A percentile compares a stretch with the other conserved stretches of the same genome.
Evolutionary conservation across 2,329 filamentous ascomycete genomes (phyloP).

Genomic region (Neopestalotiopsis sp.): DNA sequence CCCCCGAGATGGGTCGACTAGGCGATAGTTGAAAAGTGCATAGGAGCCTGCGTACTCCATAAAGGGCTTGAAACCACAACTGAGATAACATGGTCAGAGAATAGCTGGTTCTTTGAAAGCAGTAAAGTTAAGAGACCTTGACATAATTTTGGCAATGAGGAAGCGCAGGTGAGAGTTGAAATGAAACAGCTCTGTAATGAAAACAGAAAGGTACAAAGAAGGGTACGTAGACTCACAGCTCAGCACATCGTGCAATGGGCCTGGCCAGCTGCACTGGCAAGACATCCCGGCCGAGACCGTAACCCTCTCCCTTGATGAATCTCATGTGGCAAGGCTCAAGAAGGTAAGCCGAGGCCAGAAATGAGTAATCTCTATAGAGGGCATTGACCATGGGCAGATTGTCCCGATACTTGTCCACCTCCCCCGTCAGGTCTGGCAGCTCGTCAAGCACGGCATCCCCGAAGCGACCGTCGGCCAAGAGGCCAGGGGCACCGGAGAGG

Average conservation of each 20-base stretch:
- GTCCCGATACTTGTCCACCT: slow-evolving; percentile 73
- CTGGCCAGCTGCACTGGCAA: slow-evolving; percentile 78
- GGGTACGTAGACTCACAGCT: slow-evolving; percentile 70
- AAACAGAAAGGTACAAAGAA: slow-evolving; percentile 6
- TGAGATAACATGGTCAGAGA: slow-evolving; percentile 24
- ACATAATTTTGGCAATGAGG: no score
- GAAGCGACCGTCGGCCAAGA: slow-evolving; percentile 76
- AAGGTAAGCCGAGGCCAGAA: slow-evolving; percentile 86
- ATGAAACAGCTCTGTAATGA: no score
- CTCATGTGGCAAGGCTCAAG: slow-evolving; percentile 89
- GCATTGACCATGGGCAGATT: slow-evolving; percentile 84
- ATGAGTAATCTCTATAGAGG: slow-evolving; percentile 89
- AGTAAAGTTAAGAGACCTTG: no score
- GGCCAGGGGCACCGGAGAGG: slow-evolving; percentile 73
- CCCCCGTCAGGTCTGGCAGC: slow-evolving; percentile 77
- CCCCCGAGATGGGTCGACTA: slow-evolving; percentile 60
- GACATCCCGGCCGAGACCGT: slow-evolving; percentile 77
- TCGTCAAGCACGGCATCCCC: slow-evolving; percentile 76
- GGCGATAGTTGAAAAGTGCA: slow-evolving; percentile 72
- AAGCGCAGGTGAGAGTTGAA: no score
- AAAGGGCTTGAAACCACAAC: slow-evolving; percentile 83
- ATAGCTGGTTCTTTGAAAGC: no score
- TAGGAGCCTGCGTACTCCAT: slow-evolving; percentile 83
- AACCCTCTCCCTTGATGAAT: slow-evolving; percentile 72
- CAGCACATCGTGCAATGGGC: slow-evolving; percentile 82